Base-by-base conservation (phyloP, 139 green algal genomes). In the Pseudopediastrum boryanum region DNA sequence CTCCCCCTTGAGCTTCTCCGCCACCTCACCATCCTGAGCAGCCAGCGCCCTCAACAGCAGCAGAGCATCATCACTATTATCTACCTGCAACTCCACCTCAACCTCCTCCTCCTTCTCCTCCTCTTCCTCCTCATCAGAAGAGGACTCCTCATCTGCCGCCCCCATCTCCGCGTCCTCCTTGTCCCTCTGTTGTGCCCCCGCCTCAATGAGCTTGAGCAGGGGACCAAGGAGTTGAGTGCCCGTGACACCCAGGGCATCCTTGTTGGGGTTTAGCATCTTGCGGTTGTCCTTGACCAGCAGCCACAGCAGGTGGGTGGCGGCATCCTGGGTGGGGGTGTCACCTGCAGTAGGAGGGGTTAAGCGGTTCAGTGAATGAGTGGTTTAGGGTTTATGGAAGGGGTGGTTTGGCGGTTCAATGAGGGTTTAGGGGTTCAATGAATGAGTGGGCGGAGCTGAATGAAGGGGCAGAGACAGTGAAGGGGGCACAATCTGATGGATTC, bases 1-100 rank as follows among this genome's bases (percentile, higher is more conserved):
- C 51, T 77, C 23, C 27, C 72, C 72, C 29, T 54, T 52, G 29
- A 79, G 72, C 41, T 62, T n/a, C 50, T 71, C 58, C 42, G 36
- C 44, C 39, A 71, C 72, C 35, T 79, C 72, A n/a, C 10, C 23
- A 19, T 79, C 72, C 58, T 71, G 56, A 23, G 27, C 59, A 12
- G 72, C 58, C 72, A 79, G 72, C 44, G 72, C 72, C 13, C 72
- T 25, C 58, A 79, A 59, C 72, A 79, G 72, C 58, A 79, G 42
- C 58, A 79, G 59, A 13, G 72, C 72, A 12, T 62, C 58, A 39
- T 79, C 72, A 12, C 72, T 59, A 39, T 69, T 69, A 23, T 79
- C 72, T 5, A 79, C 72, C 36, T 31, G 59, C n/a, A 71, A 7
- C 23, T 51, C 39, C 13, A 38, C 63, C 6, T 2, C 64, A 9